Evolutionary conservation across 2,329 filamentous ascomycete genomes (phyloP).

Genomic region (Cytospora leucostoma): DNA sequence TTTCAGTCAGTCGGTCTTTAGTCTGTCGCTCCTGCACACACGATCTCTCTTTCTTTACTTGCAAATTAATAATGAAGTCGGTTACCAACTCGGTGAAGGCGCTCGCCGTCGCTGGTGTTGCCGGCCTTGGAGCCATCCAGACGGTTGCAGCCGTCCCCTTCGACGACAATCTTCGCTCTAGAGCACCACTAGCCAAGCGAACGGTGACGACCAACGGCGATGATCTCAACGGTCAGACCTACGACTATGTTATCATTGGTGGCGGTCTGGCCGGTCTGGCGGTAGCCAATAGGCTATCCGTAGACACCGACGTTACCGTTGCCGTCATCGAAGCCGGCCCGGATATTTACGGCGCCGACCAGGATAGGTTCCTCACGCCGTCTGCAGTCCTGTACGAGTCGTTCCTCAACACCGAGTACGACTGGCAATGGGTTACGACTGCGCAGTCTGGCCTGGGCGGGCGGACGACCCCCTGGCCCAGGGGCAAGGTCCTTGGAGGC

Average conservation of each 20-base stretch:
- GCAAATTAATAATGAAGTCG: conserved; percentile 13
- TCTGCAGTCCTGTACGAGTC: conserved; percentile 16
- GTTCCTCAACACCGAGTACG: conserved; percentile 19
- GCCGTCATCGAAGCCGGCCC: conserved; percentile 26
- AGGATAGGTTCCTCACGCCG: conserved; percentile 19
- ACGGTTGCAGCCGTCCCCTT: conserved; percentile 10
- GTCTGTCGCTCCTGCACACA: conserved; percentile 15
- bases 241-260: conserved; percentile 26
- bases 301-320: conserved; percentile 29
- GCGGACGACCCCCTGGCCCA: conserved; percentile 14
- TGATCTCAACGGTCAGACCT: conserved; percentile 15
- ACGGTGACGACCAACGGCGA: conserved; percentile 5
- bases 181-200: conserved; percentile 3
- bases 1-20: conserved; percentile 15
- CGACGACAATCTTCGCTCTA: not conserved
- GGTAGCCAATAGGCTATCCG: conserved; percentile 34
- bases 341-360: conserved; percentile 24
- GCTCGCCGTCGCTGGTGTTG: conserved; percentile 17
- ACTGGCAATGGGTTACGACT: conserved; percentile 18
- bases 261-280: conserved; percentile 29
- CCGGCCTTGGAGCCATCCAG: conserved; percentile 13
- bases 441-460: conserved; percentile 13
- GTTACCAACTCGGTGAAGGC: conserved; percentile 12
- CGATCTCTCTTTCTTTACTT: not conserved
- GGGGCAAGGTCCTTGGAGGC: conserved; percentile 20